Conservation (phyloP, 1,284 basidiomycete genomes). For the Rhodotorula glutinis region DNA sequence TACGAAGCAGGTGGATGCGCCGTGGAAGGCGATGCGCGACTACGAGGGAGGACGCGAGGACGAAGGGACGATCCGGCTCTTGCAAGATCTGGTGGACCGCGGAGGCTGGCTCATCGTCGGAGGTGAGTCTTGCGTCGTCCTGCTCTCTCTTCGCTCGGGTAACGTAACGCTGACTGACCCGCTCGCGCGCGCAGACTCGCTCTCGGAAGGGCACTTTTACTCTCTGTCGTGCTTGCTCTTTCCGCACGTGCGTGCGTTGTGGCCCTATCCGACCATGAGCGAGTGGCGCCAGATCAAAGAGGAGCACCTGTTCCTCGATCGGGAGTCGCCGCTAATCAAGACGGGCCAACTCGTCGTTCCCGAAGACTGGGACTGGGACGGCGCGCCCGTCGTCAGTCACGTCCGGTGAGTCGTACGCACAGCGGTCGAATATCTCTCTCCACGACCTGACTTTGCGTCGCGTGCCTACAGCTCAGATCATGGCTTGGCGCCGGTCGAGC, state of each 20-base stretch:
- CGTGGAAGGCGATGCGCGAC: background rate
- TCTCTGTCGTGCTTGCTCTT: conserved; percentile 8
- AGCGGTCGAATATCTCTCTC: no score
- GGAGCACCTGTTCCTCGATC: conserved; percentile 6
- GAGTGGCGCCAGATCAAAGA: conserved; percentile 9
- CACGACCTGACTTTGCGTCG: no score
- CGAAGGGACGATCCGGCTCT: background rate
- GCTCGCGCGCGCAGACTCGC: conserved; percentile 1
- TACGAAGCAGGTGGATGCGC: background rate
- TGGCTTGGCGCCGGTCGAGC: conserved; percentile 6
- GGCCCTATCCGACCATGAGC: conserved; percentile 1
- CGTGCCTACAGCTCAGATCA: conserved; percentile 13
- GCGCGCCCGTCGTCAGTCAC: conserved; percentile 5
- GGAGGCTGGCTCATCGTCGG: conserved; percentile 15
- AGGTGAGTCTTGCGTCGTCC: no score
- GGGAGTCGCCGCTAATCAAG: background rate
- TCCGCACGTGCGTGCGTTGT: conserved; percentile 8
- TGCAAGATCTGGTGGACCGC: conserved; percentile 1
- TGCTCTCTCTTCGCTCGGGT: no score
- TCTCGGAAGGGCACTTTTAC: conserved; percentile 14
- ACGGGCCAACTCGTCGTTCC: background rate
- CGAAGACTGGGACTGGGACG: background rate
- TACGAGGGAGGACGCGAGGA: background rate
- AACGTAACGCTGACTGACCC: no score
- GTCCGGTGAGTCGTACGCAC: conserved; percentile 4